Percentiles rank a stretch among this genome's conserved stretches.
Conservation (phyloP, 148 eudicot genomes). For the Fallopia convolvulus region DNA sequence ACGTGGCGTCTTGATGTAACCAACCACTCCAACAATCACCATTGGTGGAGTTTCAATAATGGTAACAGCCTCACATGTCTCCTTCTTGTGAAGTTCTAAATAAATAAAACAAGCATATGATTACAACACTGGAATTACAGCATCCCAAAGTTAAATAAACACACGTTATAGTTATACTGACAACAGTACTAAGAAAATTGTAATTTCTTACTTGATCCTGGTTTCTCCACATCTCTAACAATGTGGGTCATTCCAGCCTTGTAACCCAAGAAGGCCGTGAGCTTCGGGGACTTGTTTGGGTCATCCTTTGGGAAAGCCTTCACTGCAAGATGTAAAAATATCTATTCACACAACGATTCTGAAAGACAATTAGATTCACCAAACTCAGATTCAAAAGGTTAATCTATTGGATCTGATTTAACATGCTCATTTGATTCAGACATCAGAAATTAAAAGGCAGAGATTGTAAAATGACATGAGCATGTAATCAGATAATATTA, state of each 20-base stretch:
- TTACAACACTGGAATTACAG: not conserved
- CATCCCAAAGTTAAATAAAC: not conserved
- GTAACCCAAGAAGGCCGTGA: conserved; percentile 78
- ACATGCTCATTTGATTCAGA: too few relatives aligned
- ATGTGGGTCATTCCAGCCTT: conserved; percentile 86
- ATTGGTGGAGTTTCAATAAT: conserved; percentile 73
- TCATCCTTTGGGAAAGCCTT: conserved; percentile 82
- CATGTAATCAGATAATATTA: too few relatives aligned
- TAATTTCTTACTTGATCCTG: conserved; percentile 58
- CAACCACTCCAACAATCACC: conserved; percentile 68
- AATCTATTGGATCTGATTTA: too few relatives aligned
- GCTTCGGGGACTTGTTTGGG: conserved; percentile 50
- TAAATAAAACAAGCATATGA: not conserved
- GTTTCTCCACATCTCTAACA: conserved; percentile 75
- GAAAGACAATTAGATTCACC: not conserved
- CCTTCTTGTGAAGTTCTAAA: conserved; percentile 77
- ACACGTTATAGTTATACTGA: too few relatives aligned
- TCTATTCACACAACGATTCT: not conserved
- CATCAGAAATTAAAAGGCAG: too few relatives aligned
- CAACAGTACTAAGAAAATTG: not conserved
- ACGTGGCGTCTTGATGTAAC: conserved; percentile 58
- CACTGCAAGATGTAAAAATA: conserved; percentile 29
- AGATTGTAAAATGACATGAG: too few relatives aligned
- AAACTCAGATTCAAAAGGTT: not conserved
- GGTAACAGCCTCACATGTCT: conserved; percentile 80